Evolutionary conservation across 768 basidiomycete species (phyloP).

Genomic region (Solioccasus polychromus): DNA sequence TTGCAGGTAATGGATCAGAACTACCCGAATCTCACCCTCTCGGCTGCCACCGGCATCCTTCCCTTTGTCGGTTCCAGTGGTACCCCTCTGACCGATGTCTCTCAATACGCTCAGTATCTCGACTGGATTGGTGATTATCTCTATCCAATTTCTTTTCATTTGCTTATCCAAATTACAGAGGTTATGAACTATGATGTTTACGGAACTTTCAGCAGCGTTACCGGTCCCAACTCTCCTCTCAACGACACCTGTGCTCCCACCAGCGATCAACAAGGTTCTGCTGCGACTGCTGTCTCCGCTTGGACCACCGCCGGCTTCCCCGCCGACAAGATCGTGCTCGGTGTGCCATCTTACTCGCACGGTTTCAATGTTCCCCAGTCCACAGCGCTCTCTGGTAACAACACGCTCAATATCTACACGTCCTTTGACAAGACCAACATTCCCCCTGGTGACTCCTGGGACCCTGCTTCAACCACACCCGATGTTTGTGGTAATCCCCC

Average conservation of each 20-base stretch:
- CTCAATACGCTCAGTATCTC: constrained; percentile 61
- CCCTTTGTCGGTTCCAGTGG: constrained; percentile 66
- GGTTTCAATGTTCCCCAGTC: constrained; percentile 46
- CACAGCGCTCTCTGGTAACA: constrained; percentile 15
- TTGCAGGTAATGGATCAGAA: constrained; percentile 63
- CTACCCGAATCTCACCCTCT: constrained; percentile 59
- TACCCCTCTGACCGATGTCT: constrained; percentile 57
- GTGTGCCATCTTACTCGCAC: constrained; percentile 83
- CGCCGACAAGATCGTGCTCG: constrained; percentile 67
- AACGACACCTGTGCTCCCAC: constrained; percentile 69
- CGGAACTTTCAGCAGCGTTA: constrained; percentile 50
- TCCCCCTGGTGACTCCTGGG: constrained; percentile 57
- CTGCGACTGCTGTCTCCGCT: constrained; percentile 62
- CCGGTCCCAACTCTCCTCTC: constrained; percentile 83
- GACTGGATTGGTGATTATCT: constrained; percentile 61
- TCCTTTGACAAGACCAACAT: constrained; percentile 44
- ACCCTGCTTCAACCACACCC: constrained; percentile 39
- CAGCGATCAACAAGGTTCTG: constrained; percentile 66
- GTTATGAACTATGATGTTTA: constrained; percentile 73
- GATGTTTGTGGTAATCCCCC: constrained; percentile 60
- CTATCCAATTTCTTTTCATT: fast-evolving
- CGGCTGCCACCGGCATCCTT: constrained; percentile 63
- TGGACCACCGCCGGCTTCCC: constrained; percentile 85
- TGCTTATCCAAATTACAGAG: constrained; percentile 37
- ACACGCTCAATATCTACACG: constrained; percentile 48